Evolutionary conservation across 306 rosid genomes (phyloP).

Genomic region (Vigna hirtella): DNA sequence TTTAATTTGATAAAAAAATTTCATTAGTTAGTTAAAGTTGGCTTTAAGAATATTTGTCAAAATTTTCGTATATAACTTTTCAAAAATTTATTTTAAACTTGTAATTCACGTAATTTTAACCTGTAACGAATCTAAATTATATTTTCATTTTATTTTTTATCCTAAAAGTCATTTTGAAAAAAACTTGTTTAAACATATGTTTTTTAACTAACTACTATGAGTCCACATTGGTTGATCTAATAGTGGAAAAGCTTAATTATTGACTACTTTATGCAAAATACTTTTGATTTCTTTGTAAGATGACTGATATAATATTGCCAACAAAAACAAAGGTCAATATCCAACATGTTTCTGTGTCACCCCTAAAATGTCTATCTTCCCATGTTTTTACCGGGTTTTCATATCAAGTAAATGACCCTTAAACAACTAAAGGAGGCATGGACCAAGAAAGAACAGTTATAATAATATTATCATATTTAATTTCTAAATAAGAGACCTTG

Average conservation of each 20-base stretch:
- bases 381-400: conserved; percentile 27
- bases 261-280: conserved; percentile 6
- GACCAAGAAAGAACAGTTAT: background rate
- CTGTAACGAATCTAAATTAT: too few relatives aligned
- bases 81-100: too few relatives aligned
- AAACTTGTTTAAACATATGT: too few relatives aligned
- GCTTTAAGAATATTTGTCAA: too few relatives aligned
- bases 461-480: conserved; percentile 18
- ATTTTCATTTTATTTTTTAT: too few relatives aligned
- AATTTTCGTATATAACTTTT: too few relatives aligned
- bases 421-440: conserved; percentile 31
- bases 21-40: too few relatives aligned
- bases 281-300: conserved; percentile 1
- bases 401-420: conserved; percentile 35
- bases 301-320: conserved; percentile 21
- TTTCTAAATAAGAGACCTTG: conserved; percentile 34
- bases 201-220: background rate
- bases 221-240: conserved; percentile 13
- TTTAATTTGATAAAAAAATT: too few relatives aligned
- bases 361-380: conserved; percentile 39
- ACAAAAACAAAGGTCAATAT: conserved; percentile 41
- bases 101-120: too few relatives aligned
- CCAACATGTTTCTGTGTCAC: background rate
- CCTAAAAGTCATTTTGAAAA: too few relatives aligned
- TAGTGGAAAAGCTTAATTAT: conserved; percentile 14